A percentile compares a stretch with the other conserved stretches of the same genome.
Conservation (phyloP, 192 early-diverging fungal genomes). For the Coemansia sp. region DNA sequence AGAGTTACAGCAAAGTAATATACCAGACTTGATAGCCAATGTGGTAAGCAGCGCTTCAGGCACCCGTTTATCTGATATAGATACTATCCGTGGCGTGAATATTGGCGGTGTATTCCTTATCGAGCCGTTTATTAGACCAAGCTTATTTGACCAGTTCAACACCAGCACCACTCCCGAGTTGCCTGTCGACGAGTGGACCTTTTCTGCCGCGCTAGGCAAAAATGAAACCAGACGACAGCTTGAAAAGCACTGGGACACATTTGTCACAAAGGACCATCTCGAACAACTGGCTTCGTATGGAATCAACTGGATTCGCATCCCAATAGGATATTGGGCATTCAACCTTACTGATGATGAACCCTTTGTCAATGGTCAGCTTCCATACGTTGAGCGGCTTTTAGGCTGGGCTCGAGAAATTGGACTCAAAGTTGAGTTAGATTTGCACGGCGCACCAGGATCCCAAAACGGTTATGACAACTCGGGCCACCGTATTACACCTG, state of each 20-base stretch:
- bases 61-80: conserved; percentile 12
- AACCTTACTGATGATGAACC: conserved; percentile 57
- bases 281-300: conserved; percentile 44
- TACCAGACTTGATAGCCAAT: background rate
- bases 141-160: conserved; percentile 52
- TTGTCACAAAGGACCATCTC: conserved; percentile 57
- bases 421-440: conserved; percentile 58
- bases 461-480: conserved; percentile 64
- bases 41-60: background rate
- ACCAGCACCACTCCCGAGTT: conserved; percentile 16
- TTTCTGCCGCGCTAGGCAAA: conserved; percentile 43
- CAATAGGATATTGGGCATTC: conserved; percentile 63
- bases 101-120: conserved; percentile 61
- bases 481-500: conserved; percentile 51
- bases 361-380: conserved; percentile 48
- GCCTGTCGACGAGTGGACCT: conserved; percentile 60
- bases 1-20: background rate
- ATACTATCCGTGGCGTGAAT: conserved; percentile 57
- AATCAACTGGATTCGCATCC: conserved; percentile 60
- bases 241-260: conserved; percentile 59
- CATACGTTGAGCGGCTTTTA: conserved; percentile 57
- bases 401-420: conserved; percentile 54
- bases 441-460: conserved; percentile 61
- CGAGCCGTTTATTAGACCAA: conserved; percentile 59
- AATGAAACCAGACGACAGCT: conserved; percentile 39